Evolutionary conservation across 805 yeast genomes (phyloP).

Genomic region (Wickerhamiella azyma): DNA sequence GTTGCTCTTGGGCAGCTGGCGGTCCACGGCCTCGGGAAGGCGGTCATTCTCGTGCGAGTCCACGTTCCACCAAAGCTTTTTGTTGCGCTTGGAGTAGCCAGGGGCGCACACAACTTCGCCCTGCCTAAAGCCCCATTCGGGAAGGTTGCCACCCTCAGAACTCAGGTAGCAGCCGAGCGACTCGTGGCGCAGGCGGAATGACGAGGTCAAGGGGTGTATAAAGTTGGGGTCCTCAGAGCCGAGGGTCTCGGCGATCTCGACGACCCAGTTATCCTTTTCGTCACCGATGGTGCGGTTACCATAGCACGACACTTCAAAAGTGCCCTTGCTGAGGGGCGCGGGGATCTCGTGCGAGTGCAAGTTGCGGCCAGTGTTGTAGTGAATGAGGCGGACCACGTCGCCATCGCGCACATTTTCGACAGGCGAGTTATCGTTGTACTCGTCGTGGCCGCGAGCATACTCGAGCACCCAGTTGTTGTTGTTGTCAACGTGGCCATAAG

Average conservation of each 20-base stretch:
- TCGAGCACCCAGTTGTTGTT: constrained; percentile 72
- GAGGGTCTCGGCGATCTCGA: constrained; percentile 54
- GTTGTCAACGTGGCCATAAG: constrained; percentile 47
- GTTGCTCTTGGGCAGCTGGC: constrained; percentile 34
- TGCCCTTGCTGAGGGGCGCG: constrained; percentile 82
- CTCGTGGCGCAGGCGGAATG: constrained; percentile 61
- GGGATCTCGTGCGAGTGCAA: constrained; percentile 91
- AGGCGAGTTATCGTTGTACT: constrained; percentile 29
- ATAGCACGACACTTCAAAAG: constrained; percentile 88
- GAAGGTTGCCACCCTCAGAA: constrained; percentile 72
- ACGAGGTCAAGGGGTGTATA: constrained; percentile 57
- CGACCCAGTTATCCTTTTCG: constrained; percentile 77
- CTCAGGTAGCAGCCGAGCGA: constrained; percentile 87
- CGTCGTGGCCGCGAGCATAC: constrained; percentile 26
- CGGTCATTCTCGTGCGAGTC: constrained; percentile 50
- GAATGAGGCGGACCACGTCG: constrained; percentile 66
- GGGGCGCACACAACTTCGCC: constrained; percentile 77
- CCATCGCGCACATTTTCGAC: constrained; percentile 40
- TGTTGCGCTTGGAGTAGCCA: constrained; percentile 37
- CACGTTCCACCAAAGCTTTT: constrained; percentile 68
- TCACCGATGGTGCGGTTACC: constrained; percentile 70
- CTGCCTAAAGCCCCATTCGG: constrained; percentile 97
- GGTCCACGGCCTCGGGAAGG: constrained; percentile 29
- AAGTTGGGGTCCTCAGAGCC: constrained; percentile 37
- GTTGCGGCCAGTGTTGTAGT: constrained; percentile 64